These are phyloP conservation scores for Rubus idaeus DNA, from an alignment of 306 rosid genomes.

Conservation along the genomic window DNA sequence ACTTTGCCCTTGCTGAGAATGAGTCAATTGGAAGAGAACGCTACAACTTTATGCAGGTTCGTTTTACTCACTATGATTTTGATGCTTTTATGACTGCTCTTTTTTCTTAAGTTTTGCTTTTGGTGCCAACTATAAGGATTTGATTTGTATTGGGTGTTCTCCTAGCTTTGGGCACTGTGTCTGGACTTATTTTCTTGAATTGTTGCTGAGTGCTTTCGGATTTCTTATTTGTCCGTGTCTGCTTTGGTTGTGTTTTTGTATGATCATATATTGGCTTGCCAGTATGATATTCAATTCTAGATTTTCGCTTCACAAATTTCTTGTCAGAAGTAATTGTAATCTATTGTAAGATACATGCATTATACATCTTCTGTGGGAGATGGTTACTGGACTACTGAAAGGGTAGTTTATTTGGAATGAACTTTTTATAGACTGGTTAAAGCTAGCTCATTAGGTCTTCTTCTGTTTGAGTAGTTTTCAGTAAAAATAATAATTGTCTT, in stretches of 20 bases:
- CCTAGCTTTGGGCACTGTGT: neutral
- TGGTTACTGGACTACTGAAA: neutral
- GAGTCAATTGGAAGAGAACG: slow-evolving; percentile 94
- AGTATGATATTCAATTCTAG: too few relatives aligned
- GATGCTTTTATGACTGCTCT: neutral
- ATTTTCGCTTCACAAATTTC: neutral
- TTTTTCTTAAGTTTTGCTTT: neutral
- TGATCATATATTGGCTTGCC: neutral
- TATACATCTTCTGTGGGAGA: neutral
- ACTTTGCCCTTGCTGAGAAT: slow-evolving; percentile 86
- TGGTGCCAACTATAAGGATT: too few relatives aligned
- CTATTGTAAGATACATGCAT: neutral
- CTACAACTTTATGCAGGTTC: slow-evolving; percentile 89
- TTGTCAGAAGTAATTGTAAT: neutral
- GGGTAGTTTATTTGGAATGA: neutral
- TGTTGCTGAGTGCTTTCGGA: neutral
- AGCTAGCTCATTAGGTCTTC: neutral
- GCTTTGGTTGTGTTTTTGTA: neutral
- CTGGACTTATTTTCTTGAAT: neutral
- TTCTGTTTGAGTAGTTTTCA: neutral
- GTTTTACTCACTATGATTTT: neutral
- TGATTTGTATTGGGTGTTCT: neutral
- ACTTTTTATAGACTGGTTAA: neutral
- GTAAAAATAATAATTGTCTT: neutral
- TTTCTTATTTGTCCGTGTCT: neutral